Evolutionary conservation across 148 eudicot genomes (phyloP), one percentile per base, ranked within the genome.

Genomic region (Mesembryanthemum crystallinum): DNA sequence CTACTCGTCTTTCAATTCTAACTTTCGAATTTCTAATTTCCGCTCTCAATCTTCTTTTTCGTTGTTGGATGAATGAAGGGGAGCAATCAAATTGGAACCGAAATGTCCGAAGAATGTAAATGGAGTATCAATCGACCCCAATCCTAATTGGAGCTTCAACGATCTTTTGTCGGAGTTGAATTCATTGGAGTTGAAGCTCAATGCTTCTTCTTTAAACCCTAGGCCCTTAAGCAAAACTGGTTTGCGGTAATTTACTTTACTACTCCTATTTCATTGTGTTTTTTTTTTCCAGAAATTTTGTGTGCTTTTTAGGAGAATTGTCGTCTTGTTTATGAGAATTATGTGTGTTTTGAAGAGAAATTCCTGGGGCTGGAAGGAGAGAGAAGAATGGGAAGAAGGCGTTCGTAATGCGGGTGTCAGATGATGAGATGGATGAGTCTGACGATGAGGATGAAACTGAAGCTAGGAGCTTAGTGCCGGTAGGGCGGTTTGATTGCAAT

Each of bases 141-240:
- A 91, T 64, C 94, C 94, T 3, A 89, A 87, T 82, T 91, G 98
- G 98, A 90, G 84, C 75, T 86, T 94, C 39, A 85, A 88, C 49
- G 71, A 76, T 59, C 86, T 94, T 42, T 71, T 89, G 57, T 73
- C 82, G 1, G 97, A 94, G 85, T 78, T 91, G 51, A 80, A 77
- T 73, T 77, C 87, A 10, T 78, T 93, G 32, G 91, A 91, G 63
- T 63, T 86, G 8, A 89, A 83, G 80, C 83, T 87, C 5, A 81
- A 55, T 69, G 60, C 47, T 4, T 65, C 85, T 67, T 72, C 88
- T 62, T 33, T 73, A 35, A 71, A 73, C 43, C 81, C 86, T 49
- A 79, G 23, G 30, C 87, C 87, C n/a, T 86, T 87, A 66, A 67
- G 74, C 37, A 88, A 88, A 82, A 74, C 73, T 13, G 74, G 74